Conservation (phyloP, 805 yeast species). For the Isabelozyma heimii region DNA sequence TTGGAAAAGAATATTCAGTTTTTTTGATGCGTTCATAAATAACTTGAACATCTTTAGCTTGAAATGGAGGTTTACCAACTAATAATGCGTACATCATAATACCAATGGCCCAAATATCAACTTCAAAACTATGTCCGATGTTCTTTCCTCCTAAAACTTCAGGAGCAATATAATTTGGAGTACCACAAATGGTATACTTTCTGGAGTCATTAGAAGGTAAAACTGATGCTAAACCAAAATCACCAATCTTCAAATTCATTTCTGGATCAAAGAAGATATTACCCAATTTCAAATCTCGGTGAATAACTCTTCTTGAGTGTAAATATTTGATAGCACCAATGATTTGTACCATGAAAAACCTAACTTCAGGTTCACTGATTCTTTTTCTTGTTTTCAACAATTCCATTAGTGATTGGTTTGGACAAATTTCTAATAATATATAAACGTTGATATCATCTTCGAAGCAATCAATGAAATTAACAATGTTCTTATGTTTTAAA, state of each 20-base stretch:
- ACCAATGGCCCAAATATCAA: slow-evolving; percentile 97
- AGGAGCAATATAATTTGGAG: slow-evolving; percentile 98
- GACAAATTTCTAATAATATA: slow-evolving; percentile 90
- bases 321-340: slow-evolving; percentile 92
- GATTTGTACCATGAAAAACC: slow-evolving; percentile 86
- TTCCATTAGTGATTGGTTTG: slow-evolving; percentile 93
- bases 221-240: slow-evolving; percentile 97
- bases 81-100: slow-evolving; percentile 92
- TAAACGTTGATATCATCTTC: slow-evolving; percentile 96
- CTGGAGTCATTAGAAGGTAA: slow-evolving; percentile 65
- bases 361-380: slow-evolving; percentile 89
- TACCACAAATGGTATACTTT: slow-evolving; percentile 94
- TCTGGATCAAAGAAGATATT: slow-evolving; percentile 91
- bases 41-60: slow-evolving; percentile 87
- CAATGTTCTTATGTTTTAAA: slow-evolving; percentile 85
- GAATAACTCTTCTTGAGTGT: slow-evolving; percentile 90
- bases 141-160: slow-evolving; percentile 89
- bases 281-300: slow-evolving; percentile 93
- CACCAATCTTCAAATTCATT: slow-evolving; percentile 95
- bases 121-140: slow-evolving; percentile 90
- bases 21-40: slow-evolving; percentile 90
- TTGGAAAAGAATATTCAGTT: slow-evolving; percentile 78
- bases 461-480: slow-evolving; percentile 91
- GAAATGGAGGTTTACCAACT: slow-evolving; percentile 96
- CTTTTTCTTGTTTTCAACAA: slow-evolving; percentile 78